Conservation (phyloP, 257 asterid genomes). For the Solanum infundibuliforme region DNA sequence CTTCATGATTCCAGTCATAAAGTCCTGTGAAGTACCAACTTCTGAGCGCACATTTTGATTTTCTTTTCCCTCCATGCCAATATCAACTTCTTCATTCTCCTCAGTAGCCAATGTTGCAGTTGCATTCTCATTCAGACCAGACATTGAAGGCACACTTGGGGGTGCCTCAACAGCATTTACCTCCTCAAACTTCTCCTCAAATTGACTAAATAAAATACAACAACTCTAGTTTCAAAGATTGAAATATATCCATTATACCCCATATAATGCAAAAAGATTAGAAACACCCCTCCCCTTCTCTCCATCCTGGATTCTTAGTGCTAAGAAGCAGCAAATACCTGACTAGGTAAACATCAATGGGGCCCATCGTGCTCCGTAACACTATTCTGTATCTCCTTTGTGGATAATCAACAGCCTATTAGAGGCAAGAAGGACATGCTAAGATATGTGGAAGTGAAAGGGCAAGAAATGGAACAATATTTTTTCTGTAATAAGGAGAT, state of each 20-base stretch:
- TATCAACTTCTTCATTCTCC: slow-evolving; percentile 39
- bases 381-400: slow-evolving; percentile 81
- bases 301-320: background rate
- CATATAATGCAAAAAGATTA: background rate
- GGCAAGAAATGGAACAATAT: background rate
- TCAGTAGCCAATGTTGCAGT: slow-evolving; percentile 21
- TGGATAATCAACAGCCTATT: slow-evolving; percentile 82
- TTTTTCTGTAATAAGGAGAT: background rate
- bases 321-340: slow-evolving; percentile 35
- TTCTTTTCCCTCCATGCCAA: slow-evolving; percentile 28
- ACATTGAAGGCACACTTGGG: slow-evolving; percentile 44
- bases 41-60: slow-evolving; percentile 44
- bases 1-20: slow-evolving; percentile 68
- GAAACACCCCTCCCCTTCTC: background rate
- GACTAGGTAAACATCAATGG: slow-evolving; percentile 78
- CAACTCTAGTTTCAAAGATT: background rate
- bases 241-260: background rate
- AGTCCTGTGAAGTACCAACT: slow-evolving; percentile 59
- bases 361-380: slow-evolving; percentile 90
- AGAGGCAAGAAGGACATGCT: background rate
- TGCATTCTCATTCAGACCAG: slow-evolving; percentile 31
- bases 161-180: slow-evolving; percentile 37
- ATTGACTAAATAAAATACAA: slow-evolving; percentile 36
- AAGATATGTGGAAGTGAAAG: background rate
- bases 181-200: slow-evolving; percentile 75